phyloP scores from a whole-genome alignment of 2,329 filamentous ascomycete species.

The Akanthomyces dipterigenus region DNA sequence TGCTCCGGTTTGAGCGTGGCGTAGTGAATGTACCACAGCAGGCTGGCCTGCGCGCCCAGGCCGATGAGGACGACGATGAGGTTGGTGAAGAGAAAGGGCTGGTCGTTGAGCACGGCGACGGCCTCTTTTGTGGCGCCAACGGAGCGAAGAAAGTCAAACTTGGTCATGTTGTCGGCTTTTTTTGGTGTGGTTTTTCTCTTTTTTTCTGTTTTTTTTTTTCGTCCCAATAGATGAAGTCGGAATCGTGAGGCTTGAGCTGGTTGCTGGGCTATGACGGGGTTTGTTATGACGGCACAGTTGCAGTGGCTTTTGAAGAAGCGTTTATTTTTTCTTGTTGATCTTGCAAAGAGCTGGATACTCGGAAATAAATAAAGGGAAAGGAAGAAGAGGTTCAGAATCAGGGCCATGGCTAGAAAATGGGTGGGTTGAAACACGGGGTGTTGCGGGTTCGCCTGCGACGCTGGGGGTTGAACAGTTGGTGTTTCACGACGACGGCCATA shows the following conservation, averaged over 20 bases:
- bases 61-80: slow-evolving; percentile 48
- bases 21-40: slow-evolving; percentile 53
- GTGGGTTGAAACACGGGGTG: slow-evolving; percentile 15
- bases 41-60: slow-evolving; percentile 37
- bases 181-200: background rate
- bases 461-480: background rate
- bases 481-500: background rate
- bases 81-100: slow-evolving; percentile 52
- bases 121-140: slow-evolving; percentile 53
- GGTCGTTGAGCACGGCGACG: slow-evolving; percentile 54
- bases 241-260: background rate
- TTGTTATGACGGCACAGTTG: too few species aligned
- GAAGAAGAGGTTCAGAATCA: background rate
- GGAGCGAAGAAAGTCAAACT: slow-evolving; percentile 50
- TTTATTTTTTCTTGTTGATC: background rate
- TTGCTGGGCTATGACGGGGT: too few species aligned
- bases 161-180: slow-evolving; percentile 32
- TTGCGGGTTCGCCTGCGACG: slow-evolving; percentile 12
- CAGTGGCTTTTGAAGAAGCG: too few species aligned
- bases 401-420: slow-evolving; percentile 9
- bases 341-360: background rate
- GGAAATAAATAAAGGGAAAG: background rate
- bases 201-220: background rate
- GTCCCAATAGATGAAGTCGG: background rate
- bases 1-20: slow-evolving; percentile 56